phyloP scores from a whole-genome alignment of 257 asterid species.

The Catharanthus roseus region DNA sequence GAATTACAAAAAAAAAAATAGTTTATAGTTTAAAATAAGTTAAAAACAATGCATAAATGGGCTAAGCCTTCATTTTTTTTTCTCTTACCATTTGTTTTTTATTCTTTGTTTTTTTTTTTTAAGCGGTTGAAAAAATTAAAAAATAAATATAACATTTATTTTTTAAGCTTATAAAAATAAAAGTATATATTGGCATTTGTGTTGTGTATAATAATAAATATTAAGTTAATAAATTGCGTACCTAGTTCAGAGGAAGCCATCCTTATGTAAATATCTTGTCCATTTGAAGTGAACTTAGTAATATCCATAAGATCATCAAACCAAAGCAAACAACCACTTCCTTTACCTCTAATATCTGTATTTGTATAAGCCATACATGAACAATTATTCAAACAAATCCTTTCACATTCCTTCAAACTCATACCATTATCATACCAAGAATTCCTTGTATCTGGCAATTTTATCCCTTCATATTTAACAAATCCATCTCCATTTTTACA shows the following conservation, averaged over 20 bases:
- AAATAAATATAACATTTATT: too few species aligned
- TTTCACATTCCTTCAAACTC: conserved; percentile 21
- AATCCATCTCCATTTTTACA: conserved; percentile 25
- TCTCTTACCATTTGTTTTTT: too few species aligned
- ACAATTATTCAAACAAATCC: conserved; percentile 28
- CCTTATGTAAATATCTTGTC: conserved; percentile 27
- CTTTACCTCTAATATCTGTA: conserved; percentile 18
- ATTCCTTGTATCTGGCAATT: conserved; percentile 29
- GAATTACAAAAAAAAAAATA: too few species aligned
- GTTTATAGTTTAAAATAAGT: too few species aligned
- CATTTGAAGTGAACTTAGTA: conserved; percentile 1
- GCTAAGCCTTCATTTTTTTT: not conserved
- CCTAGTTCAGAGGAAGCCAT: conserved; percentile 25
- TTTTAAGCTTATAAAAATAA: too few species aligned
- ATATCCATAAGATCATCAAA: conserved; percentile 27
- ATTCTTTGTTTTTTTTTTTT: too few species aligned
- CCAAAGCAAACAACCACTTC: conserved; percentile 40
- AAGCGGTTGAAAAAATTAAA: too few species aligned
- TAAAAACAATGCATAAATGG: too few species aligned
- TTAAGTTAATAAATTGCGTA: conserved; percentile 6
- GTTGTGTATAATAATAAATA: too few species aligned
- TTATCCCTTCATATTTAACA: conserved; percentile 14
- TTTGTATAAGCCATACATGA: conserved; percentile 31
- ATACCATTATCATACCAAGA: conserved; percentile 20
- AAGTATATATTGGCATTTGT: too few species aligned